phyloP scores from a whole-genome alignment of 768 basidiomycete species.

The Sporobolomyces roseus region DNA sequence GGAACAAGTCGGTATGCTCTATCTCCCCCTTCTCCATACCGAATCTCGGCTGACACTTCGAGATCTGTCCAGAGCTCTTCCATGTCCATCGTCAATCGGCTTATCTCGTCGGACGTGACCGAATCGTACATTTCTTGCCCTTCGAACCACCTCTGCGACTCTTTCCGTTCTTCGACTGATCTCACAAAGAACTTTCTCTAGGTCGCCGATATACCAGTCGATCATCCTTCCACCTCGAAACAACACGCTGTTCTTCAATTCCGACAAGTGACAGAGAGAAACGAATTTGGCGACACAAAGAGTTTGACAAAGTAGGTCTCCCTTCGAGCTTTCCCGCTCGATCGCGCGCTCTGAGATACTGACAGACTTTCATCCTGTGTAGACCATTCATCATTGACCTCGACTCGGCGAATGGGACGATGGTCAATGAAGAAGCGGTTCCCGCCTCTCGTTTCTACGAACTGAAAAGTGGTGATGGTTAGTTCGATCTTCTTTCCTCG shows the following conservation, averaged over 20 bases:
- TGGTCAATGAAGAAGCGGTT: conserved; percentile 79
- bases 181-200: conserved; percentile 32
- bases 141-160: background rate
- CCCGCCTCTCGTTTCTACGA: conserved; percentile 85
- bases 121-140: conserved; percentile 58
- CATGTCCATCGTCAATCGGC: conserved; percentile 92
- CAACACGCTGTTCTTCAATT: conserved; percentile 97
- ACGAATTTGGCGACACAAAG: conserved; percentile 77
- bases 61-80: conserved; percentile 62
- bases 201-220: conserved; percentile 67
- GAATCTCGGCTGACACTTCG: too few species aligned
- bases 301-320: conserved; percentile 74
- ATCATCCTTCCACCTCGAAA: conserved; percentile 96
- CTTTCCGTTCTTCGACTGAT: background rate
- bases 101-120: conserved; percentile 87
- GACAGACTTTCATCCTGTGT: background rate
- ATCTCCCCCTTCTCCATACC: too few species aligned
- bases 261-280: conserved; percentile 79
- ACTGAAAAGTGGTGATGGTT: conserved; percentile 72
- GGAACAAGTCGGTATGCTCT: conserved; percentile 76
- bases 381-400: conserved; percentile 97
- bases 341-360: background rate
- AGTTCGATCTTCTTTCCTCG: conserved; percentile 47
- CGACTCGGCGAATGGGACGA: conserved; percentile 94
- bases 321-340: background rate